Conservation (phyloP, 2,329 filamentous ascomycete species). For the Claviceps fusiformis region DNA sequence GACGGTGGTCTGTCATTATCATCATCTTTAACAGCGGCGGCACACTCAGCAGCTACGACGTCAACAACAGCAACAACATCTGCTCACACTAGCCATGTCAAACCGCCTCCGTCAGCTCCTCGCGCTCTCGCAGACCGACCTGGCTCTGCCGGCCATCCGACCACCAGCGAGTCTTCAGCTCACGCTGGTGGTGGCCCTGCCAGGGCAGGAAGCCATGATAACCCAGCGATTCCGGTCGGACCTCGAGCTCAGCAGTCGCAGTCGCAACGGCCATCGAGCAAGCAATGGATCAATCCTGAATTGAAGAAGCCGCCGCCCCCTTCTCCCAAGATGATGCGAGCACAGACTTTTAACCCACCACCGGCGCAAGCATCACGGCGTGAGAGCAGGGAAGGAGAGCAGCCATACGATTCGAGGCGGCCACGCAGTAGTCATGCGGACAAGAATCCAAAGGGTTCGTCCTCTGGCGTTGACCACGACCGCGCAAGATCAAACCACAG, state of each 20-base stretch:
- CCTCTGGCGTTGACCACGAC: constrained; percentile 19
- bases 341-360: constrained; percentile 32
- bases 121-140: constrained; percentile 39
- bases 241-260: constrained; percentile 38
- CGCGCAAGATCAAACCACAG: constrained; percentile 26
- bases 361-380: constrained; percentile 24
- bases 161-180: constrained; percentile 10
- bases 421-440: constrained; percentile 42
- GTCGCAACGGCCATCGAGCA: constrained; percentile 38
- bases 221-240: constrained; percentile 37
- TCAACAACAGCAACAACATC: neutral
- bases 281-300: constrained; percentile 46
- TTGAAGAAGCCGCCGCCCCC: constrained; percentile 35
- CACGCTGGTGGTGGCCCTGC: constrained; percentile 30
- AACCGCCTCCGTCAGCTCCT: constrained; percentile 39
- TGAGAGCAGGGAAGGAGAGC: constrained; percentile 19
- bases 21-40: neutral
- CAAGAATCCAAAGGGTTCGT: constrained; percentile 22
- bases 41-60: neutral
- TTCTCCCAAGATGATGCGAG: constrained; percentile 37
- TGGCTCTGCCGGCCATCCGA: constrained; percentile 24
- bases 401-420: constrained; percentile 28
- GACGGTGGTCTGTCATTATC: constrained; percentile 12
- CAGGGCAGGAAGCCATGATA: constrained; percentile 27
- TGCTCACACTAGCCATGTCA: constrained; percentile 11